Evolutionary conservation across 257 asterid species (phyloP).

Genomic region (Plectranthus barbatus): DNA sequence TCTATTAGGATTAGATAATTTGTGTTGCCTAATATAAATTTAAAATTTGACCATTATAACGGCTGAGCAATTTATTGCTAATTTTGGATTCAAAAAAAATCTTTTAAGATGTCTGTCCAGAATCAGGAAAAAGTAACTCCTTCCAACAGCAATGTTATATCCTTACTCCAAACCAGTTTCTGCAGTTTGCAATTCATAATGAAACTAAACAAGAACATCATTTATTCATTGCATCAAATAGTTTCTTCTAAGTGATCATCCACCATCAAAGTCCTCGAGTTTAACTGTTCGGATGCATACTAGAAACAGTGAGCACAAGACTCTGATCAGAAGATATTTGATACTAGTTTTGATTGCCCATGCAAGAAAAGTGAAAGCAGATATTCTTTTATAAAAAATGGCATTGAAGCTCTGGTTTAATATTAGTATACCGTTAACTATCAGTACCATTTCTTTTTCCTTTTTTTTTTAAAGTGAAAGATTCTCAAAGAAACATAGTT

Average conservation of each 20-base stretch:
- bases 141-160: neutral
- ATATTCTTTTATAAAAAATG: neutral
- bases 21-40: neutral
- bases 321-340: neutral
- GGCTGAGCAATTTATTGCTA: neutral
- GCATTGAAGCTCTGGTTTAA: neutral
- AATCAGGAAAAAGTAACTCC: neutral
- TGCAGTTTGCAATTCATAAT: neutral
- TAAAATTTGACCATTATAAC: neutral
- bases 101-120: neutral
- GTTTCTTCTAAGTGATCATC: neutral
- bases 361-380: neutral
- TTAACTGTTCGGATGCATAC: neutral
- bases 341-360: neutral
- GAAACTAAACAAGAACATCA: neutral
- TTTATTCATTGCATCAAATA: neutral
- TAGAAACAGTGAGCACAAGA: slow-evolving; percentile 2
- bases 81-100: neutral
- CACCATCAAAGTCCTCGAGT: neutral
- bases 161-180: neutral
- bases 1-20: neutral
- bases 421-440: neutral
- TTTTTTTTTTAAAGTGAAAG: too few species aligned
- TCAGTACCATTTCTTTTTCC: too few species aligned
- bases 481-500: neutral